Conservation (phyloP, 73 alveolate species). For the Paramecium biaurelia region DNA sequence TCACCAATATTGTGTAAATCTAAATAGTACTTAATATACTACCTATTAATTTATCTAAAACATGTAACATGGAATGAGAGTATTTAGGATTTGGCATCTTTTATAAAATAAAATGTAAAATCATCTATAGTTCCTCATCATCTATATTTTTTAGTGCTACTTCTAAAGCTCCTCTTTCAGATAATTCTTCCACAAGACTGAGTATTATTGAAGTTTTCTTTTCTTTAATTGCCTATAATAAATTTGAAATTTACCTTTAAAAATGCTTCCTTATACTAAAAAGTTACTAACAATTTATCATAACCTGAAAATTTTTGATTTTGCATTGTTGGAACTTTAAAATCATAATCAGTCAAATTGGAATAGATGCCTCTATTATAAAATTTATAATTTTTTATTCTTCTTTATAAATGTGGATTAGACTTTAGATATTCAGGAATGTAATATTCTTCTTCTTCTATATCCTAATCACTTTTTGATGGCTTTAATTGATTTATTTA, state of each 20-base stretch:
- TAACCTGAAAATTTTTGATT: not conserved
- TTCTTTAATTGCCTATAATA: not conserved
- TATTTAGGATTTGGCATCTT: constrained; percentile 29
- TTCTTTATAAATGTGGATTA: constrained; percentile 50
- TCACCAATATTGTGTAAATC: not conserved
- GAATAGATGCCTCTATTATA: constrained; percentile 38
- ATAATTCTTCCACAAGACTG: not conserved
- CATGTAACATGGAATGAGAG: not conserved
- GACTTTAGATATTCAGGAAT: constrained; percentile 31
- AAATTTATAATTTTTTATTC: constrained; percentile 16
- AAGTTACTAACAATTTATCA: not conserved
- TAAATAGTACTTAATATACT: not conserved
- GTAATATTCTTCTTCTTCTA: constrained; percentile 1
- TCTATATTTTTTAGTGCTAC: not conserved
- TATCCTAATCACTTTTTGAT: not conserved
- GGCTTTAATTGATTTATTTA: not conserved
- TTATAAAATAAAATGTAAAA: not conserved
- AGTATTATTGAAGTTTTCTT: not conserved
- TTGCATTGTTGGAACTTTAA: not conserved
- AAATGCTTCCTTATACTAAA: constrained; percentile 25
- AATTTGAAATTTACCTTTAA: not conserved
- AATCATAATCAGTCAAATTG: not conserved
- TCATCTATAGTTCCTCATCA: not conserved
- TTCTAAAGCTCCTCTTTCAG: constrained; percentile 29
- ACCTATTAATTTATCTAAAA: not conserved